Evolutionary conservation across 2,329 filamentous ascomycete genomes (phyloP).

Genomic region (Metarhizium guizhouense): DNA sequence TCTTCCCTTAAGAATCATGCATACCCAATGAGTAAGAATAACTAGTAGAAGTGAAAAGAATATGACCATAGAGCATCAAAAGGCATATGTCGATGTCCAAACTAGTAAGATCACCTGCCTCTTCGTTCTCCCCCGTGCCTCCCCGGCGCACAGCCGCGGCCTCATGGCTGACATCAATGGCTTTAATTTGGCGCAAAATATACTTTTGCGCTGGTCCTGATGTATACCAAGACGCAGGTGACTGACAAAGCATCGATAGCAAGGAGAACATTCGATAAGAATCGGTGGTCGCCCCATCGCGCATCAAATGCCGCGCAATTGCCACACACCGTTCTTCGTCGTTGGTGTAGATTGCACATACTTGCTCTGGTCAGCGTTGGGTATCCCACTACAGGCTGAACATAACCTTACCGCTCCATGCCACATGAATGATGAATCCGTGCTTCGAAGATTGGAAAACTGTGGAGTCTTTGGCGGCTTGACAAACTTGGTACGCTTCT

Average conservation of each 20-base stretch:
- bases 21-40: constrained; percentile 72
- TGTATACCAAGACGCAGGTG: constrained; percentile 66
- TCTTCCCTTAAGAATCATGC: neutral
- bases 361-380: constrained; percentile 26
- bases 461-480: constrained; percentile 69
- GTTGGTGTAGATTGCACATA: constrained; percentile 72
- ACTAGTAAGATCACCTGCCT: neutral
- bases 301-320: constrained; percentile 75
- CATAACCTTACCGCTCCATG: constrained; percentile 56
- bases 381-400: neutral
- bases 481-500: constrained; percentile 72
- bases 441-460: constrained; percentile 67
- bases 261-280: constrained; percentile 76
- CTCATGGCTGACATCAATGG: constrained; percentile 61
- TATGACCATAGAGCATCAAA: constrained; percentile 82
- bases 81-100: constrained; percentile 64
- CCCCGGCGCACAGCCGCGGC: constrained; percentile 23
- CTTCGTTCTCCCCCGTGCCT: constrained; percentile 10
- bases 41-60: constrained; percentile 74
- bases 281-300: constrained; percentile 72
- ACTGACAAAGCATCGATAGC: constrained; percentile 67
- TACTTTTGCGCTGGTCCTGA: constrained; percentile 82
- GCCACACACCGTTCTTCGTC: constrained; percentile 69
- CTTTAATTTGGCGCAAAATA: constrained; percentile 83
- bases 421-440: constrained; percentile 65